Evolutionary conservation across 192 early-diverging fungal genomes (phyloP).

Genomic region (Coemansia sp.): DNA sequence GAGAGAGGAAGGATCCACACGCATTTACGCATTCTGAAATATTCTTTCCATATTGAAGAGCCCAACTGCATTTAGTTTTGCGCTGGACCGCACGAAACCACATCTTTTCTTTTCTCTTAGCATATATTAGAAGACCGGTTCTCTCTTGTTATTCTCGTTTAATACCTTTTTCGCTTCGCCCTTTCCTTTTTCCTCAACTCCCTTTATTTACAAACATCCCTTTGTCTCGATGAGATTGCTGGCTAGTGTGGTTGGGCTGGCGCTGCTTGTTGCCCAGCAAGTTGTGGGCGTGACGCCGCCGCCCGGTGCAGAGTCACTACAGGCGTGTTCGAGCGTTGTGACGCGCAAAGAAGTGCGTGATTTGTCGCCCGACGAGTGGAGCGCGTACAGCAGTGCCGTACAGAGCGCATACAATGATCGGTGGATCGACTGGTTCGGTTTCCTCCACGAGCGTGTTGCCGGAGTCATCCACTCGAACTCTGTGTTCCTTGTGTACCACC

Average conservation of each 20-base stretch:
- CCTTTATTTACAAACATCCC: background rate
- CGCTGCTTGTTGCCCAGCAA: constrained; percentile 11
- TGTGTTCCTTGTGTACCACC: constrained; percentile 56
- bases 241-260: constrained; percentile 29
- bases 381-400: constrained; percentile 34
- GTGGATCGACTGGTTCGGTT: constrained; percentile 53
- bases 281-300: constrained; percentile 21
- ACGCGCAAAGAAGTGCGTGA: constrained; percentile 54
- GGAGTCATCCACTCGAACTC: constrained; percentile 34
- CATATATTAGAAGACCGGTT: background rate
- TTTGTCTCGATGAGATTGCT: constrained; percentile 35
- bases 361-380: constrained; percentile 41
- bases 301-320: constrained; percentile 24
- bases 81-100: background rate
- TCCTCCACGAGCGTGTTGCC: constrained; percentile 35
- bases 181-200: constrained; percentile 1
- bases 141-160: background rate
- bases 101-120: background rate
- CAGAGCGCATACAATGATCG: constrained; percentile 24
- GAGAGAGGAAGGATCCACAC: background rate
- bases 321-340: constrained; percentile 15
- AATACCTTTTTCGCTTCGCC: background rate
- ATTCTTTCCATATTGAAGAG: background rate
- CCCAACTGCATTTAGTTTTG: background rate
- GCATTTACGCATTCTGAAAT: background rate